Evolutionary conservation across 257 asterid genomes (phyloP), one percentile per base, ranked within the genome.

Genomic region (Solanum corneliomulleri): DNA sequence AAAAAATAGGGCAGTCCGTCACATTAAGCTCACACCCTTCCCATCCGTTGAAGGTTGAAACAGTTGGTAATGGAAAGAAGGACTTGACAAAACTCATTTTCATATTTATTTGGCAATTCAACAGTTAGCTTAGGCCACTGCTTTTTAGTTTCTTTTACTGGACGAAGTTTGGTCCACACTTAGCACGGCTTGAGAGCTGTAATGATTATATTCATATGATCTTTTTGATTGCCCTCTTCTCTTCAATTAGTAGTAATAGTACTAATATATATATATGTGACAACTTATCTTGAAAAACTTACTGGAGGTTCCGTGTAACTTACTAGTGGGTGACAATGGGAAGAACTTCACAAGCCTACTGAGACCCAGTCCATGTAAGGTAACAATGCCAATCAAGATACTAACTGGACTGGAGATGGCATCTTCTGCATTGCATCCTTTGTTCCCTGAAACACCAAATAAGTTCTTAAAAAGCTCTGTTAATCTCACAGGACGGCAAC

Each of bases 371-470:
- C 96, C 98, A 27, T 96, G 98, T 92, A 96, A 90, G 6, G 99
- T 94, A 70, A 95, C 90, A 35, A 96, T 95, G 58, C 98, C 98
- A 86, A 96, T 96, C 90, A 96, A 89, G 66, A 92, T 89, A 39
- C 92, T 92, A 76, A 92, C 93, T 2, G 89, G 92, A 95, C 98
- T 1, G 99, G 99, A 96, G 98, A 93, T 82, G 98, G 98, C 99
- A 96, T 95, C 92, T 92, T 95, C 92, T 94, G 92, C 98, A 95
- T 94, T 88, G 99, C 98, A 80, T 93, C 92, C 97, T 95, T 5
- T 98, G 97, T 49, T 92, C 89, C 95, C 99, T 95, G 96, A 47
- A 89, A 91, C 70, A 70, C 82, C 74, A 45, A 11, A 75, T 3
- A 13, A 85, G 11, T 71, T 56, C 20, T 49, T 13, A 47, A 58